Base-by-base conservation (phyloP, 345 rosid genomes). In the Isatis tinctoria region DNA sequence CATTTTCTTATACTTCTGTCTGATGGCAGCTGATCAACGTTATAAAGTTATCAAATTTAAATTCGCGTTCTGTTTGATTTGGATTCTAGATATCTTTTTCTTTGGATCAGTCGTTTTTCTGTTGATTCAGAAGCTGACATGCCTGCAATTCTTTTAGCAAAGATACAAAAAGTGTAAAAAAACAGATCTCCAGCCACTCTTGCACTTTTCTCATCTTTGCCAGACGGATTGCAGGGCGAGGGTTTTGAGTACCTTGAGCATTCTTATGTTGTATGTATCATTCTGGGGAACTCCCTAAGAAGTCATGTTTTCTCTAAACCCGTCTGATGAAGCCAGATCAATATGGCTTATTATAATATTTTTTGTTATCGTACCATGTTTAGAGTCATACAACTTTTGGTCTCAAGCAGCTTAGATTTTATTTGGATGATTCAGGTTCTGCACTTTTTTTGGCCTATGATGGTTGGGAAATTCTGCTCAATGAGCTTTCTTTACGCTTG, bases 11-110 rank as follows among this genome's bases (percentile, higher is more conserved):
- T 35, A 13, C 20, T 60, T 9, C 1, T 24, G 16, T 68, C 74
- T 75, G 79, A 75, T 75, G 79, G 79, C 74, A 60, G 11, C 79
- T 75, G 53, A 60, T 67, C 14, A 26, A 0, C 59, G 0, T 57
- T 47, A 7, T 0, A 57, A n/a, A 22, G 8, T 51, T 16, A 8
- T 24, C 12, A 33, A 26, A 5, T 35, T 2, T 40, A 2, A 3
- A 11, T 33, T 51, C 32, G 22, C 18, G 10, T 8, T 26, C 60
- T n/a, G 4, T 60, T 60, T 37, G 51, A 49, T 37, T 61, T 1
- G 6, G 61, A 8, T 35, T 14, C 11, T 24, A 1, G 49, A 10
- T 17, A 13, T 37, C 41, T 37, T 10, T 40, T 27, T 41, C 27
- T 4, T 18, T 4, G 0, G 2, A 9, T 9, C 17, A 8, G 7